A percentile compares a stretch with the other conserved stretches of the same genome.
Evolutionary conservation across 768 basidiomycete species (phyloP).

Genomic region (Hypholoma fasciculare): DNA sequence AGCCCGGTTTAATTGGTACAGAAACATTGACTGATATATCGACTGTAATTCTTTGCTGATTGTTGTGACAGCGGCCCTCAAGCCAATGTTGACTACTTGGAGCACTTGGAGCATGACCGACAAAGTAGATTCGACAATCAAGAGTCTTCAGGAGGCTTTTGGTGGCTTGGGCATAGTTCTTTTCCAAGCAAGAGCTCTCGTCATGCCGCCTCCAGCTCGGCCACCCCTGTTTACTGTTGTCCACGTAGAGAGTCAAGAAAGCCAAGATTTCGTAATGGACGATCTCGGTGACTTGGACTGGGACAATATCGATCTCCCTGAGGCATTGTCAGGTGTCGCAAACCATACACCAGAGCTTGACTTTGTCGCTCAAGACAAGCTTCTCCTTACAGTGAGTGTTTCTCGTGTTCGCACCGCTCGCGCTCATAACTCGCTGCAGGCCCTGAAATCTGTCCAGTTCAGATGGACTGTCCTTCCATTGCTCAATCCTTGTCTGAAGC

Average conservation of each 20-base stretch:
- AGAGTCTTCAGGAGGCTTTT: conserved; percentile 1
- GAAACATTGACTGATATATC: background rate
- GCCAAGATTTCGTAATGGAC: conserved; percentile 69
- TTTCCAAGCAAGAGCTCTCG: conserved; percentile 52
- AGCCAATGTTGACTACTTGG: conserved; percentile 12
- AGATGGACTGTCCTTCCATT: background rate
- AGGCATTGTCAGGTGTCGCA: conserved; percentile 27
- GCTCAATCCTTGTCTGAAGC: background rate
- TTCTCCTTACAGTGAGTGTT: conserved; percentile 8
- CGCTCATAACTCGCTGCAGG: background rate
- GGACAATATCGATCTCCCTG: conserved; percentile 54
- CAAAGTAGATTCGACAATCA: background rate
- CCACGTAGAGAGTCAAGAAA: conserved; percentile 57
- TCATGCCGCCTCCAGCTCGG: conserved; percentile 45
- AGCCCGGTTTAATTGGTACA: conserved; percentile 19
- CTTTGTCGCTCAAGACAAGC: conserved; percentile 3
- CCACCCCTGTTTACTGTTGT: conserved; percentile 23
- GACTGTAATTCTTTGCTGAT: background rate
- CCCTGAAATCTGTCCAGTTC: background rate
- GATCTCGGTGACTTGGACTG: conserved; percentile 64
- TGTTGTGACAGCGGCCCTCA: conserved; percentile 7
- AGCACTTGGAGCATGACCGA: background rate
- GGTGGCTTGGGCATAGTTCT: conserved; percentile 47
- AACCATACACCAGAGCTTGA: background rate
- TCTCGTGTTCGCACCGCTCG: background rate